A percentile compares a stretch with the other conserved stretches of the same genome.
phyloP scores from a whole-genome alignment of 1,139 yeast genomes.

The Trichomonascaceae sp. region DNA sequence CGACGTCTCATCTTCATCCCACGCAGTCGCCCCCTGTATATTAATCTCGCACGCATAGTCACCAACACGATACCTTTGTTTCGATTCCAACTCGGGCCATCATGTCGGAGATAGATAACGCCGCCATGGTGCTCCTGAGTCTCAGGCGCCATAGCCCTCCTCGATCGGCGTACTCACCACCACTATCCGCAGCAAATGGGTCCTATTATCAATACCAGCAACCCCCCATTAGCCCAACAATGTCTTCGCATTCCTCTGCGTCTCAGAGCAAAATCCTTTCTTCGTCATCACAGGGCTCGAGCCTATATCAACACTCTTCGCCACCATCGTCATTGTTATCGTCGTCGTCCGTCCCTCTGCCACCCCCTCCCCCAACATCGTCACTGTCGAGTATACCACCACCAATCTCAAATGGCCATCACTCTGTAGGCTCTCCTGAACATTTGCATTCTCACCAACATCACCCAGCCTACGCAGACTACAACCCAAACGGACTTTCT shows the following conservation, averaged over 20 bases:
- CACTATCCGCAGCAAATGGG: neutral
- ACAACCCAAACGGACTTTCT: constrained; percentile 2
- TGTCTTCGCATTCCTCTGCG: too few relatives aligned
- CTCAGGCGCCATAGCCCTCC: constrained; percentile 5
- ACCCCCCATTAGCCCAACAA: neutral
- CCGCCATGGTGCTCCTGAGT: constrained; percentile 8
- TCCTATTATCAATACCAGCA: neutral
- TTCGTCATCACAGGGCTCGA: too few relatives aligned
- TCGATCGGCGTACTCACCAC: neutral
- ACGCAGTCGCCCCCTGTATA: too few relatives aligned
- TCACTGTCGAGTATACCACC: neutral
- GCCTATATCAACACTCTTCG: neutral
- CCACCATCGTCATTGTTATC: too few relatives aligned
- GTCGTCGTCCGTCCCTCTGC: neutral
- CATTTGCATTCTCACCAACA: constrained; percentile 2
- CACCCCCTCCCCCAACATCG: too few relatives aligned
- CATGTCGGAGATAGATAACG: constrained; percentile 7
- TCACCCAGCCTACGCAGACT: constrained; percentile 2
- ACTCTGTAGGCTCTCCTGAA: too few relatives aligned
- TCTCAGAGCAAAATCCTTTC: too few relatives aligned
- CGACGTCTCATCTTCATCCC: too few relatives aligned
- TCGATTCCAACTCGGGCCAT: too few relatives aligned
- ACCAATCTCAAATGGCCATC: too few relatives aligned
- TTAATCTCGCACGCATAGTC: too few relatives aligned
- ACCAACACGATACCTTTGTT: too few relatives aligned